A percentile compares a stretch with the other conserved stretches of the same genome.
phyloP scores from a whole-genome alignment of 2,329 filamentous ascomycete species.

The Aspergillus clavatus region DNA sequence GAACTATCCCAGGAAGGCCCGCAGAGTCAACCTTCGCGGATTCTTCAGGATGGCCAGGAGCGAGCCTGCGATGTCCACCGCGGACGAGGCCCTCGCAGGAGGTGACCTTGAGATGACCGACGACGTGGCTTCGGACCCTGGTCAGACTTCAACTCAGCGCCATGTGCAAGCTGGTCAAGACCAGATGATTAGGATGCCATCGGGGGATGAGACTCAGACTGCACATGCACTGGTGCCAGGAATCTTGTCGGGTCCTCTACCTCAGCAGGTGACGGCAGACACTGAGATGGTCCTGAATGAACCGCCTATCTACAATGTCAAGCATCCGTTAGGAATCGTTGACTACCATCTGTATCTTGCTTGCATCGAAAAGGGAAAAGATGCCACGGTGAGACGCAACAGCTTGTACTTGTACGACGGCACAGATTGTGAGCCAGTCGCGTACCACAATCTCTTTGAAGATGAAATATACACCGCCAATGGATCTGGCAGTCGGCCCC shows the following conservation, averaged over 20 bases:
- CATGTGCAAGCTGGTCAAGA: no score
- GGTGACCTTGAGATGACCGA: background rate
- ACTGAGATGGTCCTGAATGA: background rate
- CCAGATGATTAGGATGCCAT: background rate
- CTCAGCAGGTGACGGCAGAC: background rate
- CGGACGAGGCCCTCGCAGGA: background rate
- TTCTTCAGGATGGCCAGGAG: constrained; percentile 19
- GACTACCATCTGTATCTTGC: constrained; percentile 32
- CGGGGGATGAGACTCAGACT: background rate
- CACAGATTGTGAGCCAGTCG: constrained; percentile 21
- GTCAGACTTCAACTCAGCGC: background rate
- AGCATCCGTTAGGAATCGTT: constrained; percentile 28
- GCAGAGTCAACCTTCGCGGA: background rate
- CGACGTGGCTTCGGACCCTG: background rate
- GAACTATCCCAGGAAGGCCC: background rate
- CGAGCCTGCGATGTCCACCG: constrained; percentile 7
- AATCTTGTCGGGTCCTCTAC: background rate
- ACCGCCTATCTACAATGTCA: constrained; percentile 10
- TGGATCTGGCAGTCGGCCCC: constrained; percentile 12
- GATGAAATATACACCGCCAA: constrained; percentile 5
- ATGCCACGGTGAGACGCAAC: constrained; percentile 14
- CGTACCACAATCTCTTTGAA: constrained; percentile 19
- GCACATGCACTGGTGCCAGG: background rate
- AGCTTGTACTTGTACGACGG: constrained; percentile 24
- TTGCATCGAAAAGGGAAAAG: constrained; percentile 19